Conservation (phyloP, 179 eudicot species). For the Amaranthus tricolor region DNA sequence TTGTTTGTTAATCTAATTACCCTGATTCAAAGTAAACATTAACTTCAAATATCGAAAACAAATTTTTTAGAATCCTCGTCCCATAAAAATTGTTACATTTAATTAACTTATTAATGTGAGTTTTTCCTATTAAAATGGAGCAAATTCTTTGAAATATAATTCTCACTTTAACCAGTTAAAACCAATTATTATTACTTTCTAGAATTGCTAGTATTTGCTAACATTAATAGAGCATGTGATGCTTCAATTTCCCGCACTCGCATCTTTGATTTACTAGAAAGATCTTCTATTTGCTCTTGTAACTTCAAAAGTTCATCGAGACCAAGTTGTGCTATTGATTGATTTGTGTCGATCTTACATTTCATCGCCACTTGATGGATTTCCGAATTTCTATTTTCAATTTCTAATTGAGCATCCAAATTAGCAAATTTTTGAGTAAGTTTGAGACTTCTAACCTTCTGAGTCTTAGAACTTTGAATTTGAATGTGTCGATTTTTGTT, state of each 20-base stretch:
- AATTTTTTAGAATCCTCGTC: no score
- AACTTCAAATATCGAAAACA: no score
- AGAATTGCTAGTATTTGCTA: background rate
- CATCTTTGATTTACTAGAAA: background rate
- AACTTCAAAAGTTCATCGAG: constrained; percentile 7
- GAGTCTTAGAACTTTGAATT: no score
- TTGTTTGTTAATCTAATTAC: no score
- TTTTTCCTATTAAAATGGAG: no score
- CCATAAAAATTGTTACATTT: no score
- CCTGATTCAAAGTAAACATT: no score
- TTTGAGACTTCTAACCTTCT: background rate
- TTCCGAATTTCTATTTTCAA: background rate
- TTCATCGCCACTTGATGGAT: background rate
- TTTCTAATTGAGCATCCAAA: constrained; percentile 15
- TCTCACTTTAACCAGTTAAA: no score
- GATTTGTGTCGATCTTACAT: no score
- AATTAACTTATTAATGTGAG: no score
- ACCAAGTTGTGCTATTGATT: constrained; percentile 6
- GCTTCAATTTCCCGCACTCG: constrained; percentile 27
- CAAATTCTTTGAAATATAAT: no score
- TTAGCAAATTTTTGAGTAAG: constrained; percentile 9
- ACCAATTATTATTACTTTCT: no score
- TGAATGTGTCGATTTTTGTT: background rate
- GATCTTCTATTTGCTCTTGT: background rate
- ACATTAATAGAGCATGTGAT: constrained; percentile 19